Evolutionary conservation across 768 basidiomycete species (phyloP), one percentile per base, ranked within the genome.

Genomic region (Mycena belliarum): DNA sequence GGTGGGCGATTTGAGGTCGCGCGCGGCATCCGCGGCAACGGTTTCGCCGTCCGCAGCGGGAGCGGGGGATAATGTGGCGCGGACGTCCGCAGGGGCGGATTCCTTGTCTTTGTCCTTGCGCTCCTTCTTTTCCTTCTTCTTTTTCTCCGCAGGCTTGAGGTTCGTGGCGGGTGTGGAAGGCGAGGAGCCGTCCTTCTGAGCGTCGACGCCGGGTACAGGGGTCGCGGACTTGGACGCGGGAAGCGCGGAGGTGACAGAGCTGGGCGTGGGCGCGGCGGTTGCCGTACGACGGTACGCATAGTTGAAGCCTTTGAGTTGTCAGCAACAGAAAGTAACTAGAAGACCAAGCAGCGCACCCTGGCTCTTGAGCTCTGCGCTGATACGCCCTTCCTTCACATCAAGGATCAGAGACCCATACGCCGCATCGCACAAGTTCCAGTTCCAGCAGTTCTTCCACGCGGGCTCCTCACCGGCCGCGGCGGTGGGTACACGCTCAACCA

Each of bases 361-460:
- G 65, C 89, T 92, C 74, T 89, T 95, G 60, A 95, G 80, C 69
- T 98, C 95, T 0, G 89, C 89, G 56, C 92, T 95, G 44, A 99
- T 85, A 47, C 95, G 80, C 8, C 96, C 95, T 57, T 98, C 95
- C 65, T 89, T 89, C 65, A 98, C 76, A 64, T 97, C 94, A 43
- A 99, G 76, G 1, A 97, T 77, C 32, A 99, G 80, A 12, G 86
- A 86, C 2, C 97, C 96, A 59, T 89, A 97, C 2, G 94, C 91
- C 7, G 96, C 96, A 65, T 99, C 97, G 62, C 95, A 95, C 41
- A 98, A 75, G 67, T 98, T 96, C 96, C 96, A 97, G 70, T 97
- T 94, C 96, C 96, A 98, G 70, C 93, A 94, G 70, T 97, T 98
- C 74, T 98, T 99, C 97, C 97, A 99, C 0, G 92, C 87, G 4